Evolutionary conservation across 2,329 filamentous ascomycete species (phyloP).

Genomic region (Teratosphaeria epicoccoides): DNA sequence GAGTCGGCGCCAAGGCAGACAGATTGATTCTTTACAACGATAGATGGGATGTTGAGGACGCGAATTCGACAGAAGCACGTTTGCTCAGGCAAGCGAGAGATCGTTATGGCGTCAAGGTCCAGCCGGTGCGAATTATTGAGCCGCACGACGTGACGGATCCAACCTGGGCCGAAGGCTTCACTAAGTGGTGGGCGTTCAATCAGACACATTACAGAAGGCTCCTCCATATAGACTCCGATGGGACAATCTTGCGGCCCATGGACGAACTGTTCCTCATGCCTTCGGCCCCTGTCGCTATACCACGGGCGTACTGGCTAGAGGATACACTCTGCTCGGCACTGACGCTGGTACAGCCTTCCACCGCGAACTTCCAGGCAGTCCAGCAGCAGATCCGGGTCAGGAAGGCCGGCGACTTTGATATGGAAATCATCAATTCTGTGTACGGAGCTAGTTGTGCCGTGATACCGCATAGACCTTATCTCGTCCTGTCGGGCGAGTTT

Average conservation of each 20-base stretch:
- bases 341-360: conserved; percentile 12
- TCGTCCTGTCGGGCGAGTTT: conserved; percentile 54
- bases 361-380: conserved; percentile 6
- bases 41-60: conserved; percentile 24
- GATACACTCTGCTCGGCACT: conserved; percentile 23
- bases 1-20: conserved; percentile 35
- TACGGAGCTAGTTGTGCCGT: conserved; percentile 52
- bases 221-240: conserved; percentile 53
- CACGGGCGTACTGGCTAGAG: conserved; percentile 60
- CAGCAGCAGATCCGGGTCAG: conserved; percentile 3
- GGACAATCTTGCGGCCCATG: conserved; percentile 51
- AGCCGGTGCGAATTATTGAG: conserved; percentile 33
- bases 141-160: conserved; percentile 5
- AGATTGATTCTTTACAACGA: conserved; percentile 36
- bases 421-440: conserved; percentile 47
- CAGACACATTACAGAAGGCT: conserved; percentile 52
- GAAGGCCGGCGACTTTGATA: conserved; percentile 26
- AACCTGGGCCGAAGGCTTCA: conserved; percentile 53
- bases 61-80: conserved; percentile 27
- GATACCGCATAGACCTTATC: conserved; percentile 54
- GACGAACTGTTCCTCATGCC: conserved; percentile 64
- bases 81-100: conserved; percentile 32
- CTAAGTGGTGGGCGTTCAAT: conserved; percentile 59
- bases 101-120: conserved; percentile 40
- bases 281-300: conserved; percentile 48